Conservation (phyloP, 1,284 basidiomycete genomes). For the Cryptococcus sp. region DNA sequence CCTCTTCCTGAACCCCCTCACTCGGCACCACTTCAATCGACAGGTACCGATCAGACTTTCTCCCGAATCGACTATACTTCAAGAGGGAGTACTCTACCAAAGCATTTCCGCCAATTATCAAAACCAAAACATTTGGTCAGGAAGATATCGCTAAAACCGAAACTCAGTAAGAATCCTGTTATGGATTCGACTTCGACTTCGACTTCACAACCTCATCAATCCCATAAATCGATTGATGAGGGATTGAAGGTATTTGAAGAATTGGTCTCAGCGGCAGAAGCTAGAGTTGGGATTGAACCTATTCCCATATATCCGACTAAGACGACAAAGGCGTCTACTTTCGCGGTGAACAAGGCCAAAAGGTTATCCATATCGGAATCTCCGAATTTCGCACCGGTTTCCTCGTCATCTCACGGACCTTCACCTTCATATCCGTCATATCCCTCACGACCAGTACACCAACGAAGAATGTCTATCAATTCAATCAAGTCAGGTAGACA, state of each 20-base stretch:
- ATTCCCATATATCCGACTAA: background rate
- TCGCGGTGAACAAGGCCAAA: background rate
- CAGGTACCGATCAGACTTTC: background rate
- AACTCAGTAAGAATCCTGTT: background rate
- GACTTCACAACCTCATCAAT: background rate
- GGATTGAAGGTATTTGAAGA: background rate
- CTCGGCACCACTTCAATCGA: background rate
- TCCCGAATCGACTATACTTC: background rate
- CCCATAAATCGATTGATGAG: background rate
- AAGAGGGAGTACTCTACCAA: background rate
- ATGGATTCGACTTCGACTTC: background rate
- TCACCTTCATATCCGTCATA: background rate
- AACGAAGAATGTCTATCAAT: background rate
- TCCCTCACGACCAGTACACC: background rate
- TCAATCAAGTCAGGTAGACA: background rate
- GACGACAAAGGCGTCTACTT: background rate
- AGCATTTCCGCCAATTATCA: background rate
- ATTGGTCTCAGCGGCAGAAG: background rate
- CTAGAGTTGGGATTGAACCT: background rate
- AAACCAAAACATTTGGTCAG: background rate
- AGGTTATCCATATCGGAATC: background rate
- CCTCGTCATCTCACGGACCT: background rate
- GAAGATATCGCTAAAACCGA: background rate
- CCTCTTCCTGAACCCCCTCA: background rate
- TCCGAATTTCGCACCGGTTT: background rate